These are phyloP conservation scores for Solanum arcanum DNA, from an alignment of 257 asterid species.

Conservation along the genomic window DNA sequence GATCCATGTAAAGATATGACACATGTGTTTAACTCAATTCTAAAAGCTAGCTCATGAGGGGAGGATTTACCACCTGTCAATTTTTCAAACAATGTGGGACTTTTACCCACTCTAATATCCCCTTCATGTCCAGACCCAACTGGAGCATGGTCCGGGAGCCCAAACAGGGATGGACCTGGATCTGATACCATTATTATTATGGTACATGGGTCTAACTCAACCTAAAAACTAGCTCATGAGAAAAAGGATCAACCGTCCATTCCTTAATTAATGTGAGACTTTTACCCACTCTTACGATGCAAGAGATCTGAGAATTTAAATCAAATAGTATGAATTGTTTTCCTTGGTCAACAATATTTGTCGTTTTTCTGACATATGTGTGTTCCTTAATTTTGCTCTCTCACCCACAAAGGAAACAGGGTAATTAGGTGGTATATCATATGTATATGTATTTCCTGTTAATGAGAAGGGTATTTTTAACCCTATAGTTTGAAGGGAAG, in stretches of 20 bases:
- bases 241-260: neutral
- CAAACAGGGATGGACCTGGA: neutral
- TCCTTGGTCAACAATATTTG: too few species aligned
- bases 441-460: neutral
- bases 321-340: neutral
- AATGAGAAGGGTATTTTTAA: too few species aligned
- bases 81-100: neutral
- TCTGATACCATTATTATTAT: neutral
- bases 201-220: neutral
- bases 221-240: neutral
- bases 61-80: neutral
- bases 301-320: neutral
- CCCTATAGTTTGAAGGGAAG: too few species aligned
- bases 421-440: neutral
- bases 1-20: neutral
- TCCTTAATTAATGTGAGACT: neutral
- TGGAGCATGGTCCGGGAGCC: neutral
- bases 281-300: neutral
- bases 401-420: too few species aligned
- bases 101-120: neutral
- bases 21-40: neutral
- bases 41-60: neutral
- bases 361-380: too few species aligned
- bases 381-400: too few species aligned
- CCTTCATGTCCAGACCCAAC: neutral